Evolutionary conservation across 1,284 basidiomycete genomes (phyloP).

Genomic region (Malassezia yamatoensis): DNA sequence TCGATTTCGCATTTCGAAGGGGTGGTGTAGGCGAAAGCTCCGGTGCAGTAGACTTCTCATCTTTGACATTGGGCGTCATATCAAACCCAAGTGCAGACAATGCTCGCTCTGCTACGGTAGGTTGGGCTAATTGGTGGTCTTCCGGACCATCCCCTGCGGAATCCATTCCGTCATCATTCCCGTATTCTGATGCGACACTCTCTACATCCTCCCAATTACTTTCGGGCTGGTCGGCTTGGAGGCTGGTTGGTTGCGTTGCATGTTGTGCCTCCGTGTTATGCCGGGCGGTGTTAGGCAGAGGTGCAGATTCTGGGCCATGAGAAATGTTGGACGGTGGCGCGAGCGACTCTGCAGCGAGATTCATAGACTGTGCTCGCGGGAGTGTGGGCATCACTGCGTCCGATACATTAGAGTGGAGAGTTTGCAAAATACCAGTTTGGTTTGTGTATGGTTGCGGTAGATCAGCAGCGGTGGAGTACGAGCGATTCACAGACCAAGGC

Average conservation of each 20-base stretch:
- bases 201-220: background rate
- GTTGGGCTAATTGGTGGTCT: background rate
- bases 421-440: too few relatives aligned
- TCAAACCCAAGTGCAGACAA: background rate
- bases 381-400: too few relatives aligned
- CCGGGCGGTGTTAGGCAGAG: too few relatives aligned
- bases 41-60: background rate
- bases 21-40: background rate
- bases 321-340: too few relatives aligned
- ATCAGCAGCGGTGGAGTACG: background rate
- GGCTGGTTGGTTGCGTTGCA: too few relatives aligned
- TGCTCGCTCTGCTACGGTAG: background rate
- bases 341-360: too few relatives aligned
- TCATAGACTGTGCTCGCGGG: too few relatives aligned
- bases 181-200: slow-evolving; percentile 1
- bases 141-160: too few relatives aligned
- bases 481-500: background rate
- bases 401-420: too few relatives aligned
- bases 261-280: too few relatives aligned
- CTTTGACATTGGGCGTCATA: background rate
- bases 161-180: background rate
- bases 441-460: too few relatives aligned
- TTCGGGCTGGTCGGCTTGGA: background rate
- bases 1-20: background rate
- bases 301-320: too few relatives aligned